Conservation (phyloP, 2,329 filamentous ascomycete species). For the Ilyonectria mors-panacis region DNA sequence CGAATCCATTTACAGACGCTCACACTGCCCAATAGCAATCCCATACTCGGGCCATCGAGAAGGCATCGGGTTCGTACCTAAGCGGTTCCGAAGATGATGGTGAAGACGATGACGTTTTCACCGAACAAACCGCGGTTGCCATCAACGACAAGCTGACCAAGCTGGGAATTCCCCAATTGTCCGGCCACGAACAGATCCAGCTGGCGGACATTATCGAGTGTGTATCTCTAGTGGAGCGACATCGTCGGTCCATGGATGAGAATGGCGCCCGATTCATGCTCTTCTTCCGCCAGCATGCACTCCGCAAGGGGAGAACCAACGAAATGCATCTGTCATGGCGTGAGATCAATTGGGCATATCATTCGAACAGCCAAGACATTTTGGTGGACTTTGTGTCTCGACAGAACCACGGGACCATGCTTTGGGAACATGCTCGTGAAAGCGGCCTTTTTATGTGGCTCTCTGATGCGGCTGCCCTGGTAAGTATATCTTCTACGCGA, state of each 20-base stretch:
- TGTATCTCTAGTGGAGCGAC: constrained; percentile 85
- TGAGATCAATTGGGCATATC: constrained; percentile 89
- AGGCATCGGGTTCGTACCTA: constrained; percentile 56
- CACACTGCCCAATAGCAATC: constrained; percentile 34
- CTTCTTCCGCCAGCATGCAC: constrained; percentile 86
- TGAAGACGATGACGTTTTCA: constrained; percentile 75
- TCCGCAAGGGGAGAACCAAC: constrained; percentile 76
- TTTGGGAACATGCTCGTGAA: constrained; percentile 88
- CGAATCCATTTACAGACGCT: constrained; percentile 11
- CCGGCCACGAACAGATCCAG: constrained; percentile 88
- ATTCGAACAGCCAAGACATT: constrained; percentile 90
- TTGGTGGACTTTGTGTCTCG: constrained; percentile 85
- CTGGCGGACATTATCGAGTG: constrained; percentile 89
- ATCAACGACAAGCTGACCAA: constrained; percentile 85
- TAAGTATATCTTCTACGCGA: constrained; percentile 59
- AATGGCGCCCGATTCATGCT: constrained; percentile 91
- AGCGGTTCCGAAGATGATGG: constrained; percentile 53
- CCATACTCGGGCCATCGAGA: constrained; percentile 41
- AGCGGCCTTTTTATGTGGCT: constrained; percentile 98
- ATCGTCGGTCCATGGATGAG: constrained; percentile 90
- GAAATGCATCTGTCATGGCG: constrained; percentile 80
- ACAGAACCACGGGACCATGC: constrained; percentile 83
- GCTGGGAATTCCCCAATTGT: constrained; percentile 83
- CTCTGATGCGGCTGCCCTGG: constrained; percentile 80
- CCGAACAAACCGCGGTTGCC: constrained; percentile 77